Conservation (phyloP, 1,284 basidiomycete species). For the Rhodotorula sp. region DNA sequence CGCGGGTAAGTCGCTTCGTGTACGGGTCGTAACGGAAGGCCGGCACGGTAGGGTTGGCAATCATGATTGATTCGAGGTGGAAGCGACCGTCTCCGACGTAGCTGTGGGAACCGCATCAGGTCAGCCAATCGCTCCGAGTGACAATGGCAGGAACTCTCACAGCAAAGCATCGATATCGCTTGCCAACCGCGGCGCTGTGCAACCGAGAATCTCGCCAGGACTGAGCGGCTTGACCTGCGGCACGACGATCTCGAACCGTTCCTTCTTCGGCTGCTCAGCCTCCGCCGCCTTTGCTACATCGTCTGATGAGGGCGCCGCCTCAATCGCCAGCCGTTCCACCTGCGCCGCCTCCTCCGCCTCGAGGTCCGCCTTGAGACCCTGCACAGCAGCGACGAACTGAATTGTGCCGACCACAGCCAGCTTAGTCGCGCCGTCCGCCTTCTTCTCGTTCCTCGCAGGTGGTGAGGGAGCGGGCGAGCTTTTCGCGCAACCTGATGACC, state of each 20-base stretch:
- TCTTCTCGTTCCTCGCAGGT: neutral
- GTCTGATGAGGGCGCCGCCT: slow-evolving; percentile 2
- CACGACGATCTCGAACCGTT: slow-evolving; percentile 68
- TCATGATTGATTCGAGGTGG: slow-evolving; percentile 98
- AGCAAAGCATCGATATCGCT: slow-evolving; percentile 77
- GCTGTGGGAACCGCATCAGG: slow-evolving; percentile 51
- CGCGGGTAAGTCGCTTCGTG: slow-evolving; percentile 91
- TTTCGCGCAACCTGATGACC: neutral
- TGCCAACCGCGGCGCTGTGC: slow-evolving; percentile 80
- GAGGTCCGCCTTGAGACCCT: slow-evolving; percentile 77
- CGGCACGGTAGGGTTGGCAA: slow-evolving; percentile 91
- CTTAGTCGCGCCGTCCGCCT: slow-evolving; percentile 34
- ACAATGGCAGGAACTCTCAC: slow-evolving; percentile 54
- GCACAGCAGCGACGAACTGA: slow-evolving; percentile 87
- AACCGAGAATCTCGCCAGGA: slow-evolving; percentile 95
- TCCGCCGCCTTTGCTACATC: slow-evolving; percentile 9
- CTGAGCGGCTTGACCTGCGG: slow-evolving; percentile 91
- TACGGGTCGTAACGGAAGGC: slow-evolving; percentile 99
- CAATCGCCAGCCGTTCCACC: slow-evolving; percentile 27
- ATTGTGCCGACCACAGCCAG: slow-evolving; percentile 91
- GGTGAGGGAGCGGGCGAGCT: neutral
- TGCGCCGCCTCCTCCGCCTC: slow-evolving; percentile 38
- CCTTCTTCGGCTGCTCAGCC: neutral
- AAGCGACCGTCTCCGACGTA: slow-evolving; percentile 98
- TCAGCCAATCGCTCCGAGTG: neutral